Conservation (phyloP, 1,284 basidiomycete species). For the Golubevia pallescens region DNA sequence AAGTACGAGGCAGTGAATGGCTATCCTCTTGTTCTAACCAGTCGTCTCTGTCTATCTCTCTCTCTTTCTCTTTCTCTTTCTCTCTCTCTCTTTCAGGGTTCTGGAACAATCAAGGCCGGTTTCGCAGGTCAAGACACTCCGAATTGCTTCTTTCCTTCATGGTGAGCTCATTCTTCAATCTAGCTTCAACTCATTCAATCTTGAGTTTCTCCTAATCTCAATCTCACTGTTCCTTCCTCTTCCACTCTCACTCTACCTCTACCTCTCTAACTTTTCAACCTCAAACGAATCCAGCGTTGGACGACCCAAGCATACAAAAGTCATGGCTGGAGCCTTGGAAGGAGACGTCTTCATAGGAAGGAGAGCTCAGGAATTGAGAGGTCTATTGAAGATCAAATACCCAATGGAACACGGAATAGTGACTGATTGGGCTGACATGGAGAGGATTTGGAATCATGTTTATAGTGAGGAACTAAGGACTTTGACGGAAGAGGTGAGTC, state of each 20-base stretch:
- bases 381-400: constrained; percentile 57
- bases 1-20: too few species aligned
- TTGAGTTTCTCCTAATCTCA: not conserved
- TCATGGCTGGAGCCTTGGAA: constrained; percentile 63
- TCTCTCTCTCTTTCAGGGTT: constrained; percentile 27
- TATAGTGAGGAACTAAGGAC: constrained; percentile 60
- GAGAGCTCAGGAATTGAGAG: constrained; percentile 57
- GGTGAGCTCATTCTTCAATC: constrained; percentile 13
- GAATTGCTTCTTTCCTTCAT: constrained; percentile 60
- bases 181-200: not conserved
- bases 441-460: constrained; percentile 60
- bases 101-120: constrained; percentile 62
- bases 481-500: constrained; percentile 50
- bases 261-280: not conserved
- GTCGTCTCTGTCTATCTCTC: not conserved
- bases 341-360: constrained; percentile 62
- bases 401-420: constrained; percentile 64
- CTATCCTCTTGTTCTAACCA: too few species aligned
- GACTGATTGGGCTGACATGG: constrained; percentile 64
- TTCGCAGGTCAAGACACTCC: constrained; percentile 61
- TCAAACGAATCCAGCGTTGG: constrained; percentile 29
- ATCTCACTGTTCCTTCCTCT: not conserved
- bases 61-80: not conserved
- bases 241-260: not conserved
- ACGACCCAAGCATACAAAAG: constrained; percentile 55